A percentile compares a stretch with the other conserved stretches of the same genome.
phyloP scores from a whole-genome alignment of 2,329 filamentous ascomycete genomes.

The Niveomyces coronatus region DNA sequence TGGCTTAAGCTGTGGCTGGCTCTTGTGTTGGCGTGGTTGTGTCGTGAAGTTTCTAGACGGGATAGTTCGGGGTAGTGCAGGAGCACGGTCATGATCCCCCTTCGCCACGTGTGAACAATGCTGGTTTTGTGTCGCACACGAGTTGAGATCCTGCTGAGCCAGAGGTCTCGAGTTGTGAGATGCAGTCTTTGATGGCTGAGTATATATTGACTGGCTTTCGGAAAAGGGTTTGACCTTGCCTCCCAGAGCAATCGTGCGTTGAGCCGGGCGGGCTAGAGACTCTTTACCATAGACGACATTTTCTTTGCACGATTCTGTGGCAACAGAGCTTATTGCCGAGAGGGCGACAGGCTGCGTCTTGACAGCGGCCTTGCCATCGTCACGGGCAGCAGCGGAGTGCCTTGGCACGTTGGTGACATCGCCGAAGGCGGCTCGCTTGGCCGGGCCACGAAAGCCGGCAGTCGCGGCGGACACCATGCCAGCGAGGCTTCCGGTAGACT shows the following conservation, averaged over 20 bases:
- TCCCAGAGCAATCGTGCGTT: conserved; percentile 11
- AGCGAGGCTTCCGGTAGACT: conserved; percentile 57
- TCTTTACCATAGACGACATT: conserved; percentile 22
- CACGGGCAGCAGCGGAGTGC: conserved; percentile 19
- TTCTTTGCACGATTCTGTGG: conserved; percentile 31
- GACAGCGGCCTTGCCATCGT: conserved; percentile 23
- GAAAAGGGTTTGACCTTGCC: conserved; percentile 10
- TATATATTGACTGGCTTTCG: conserved; percentile 7
- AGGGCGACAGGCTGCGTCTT: conserved; percentile 20
- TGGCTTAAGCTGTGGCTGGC: conserved; percentile 40
- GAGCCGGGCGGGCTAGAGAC: conserved; percentile 14
- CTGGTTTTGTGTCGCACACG: conserved; percentile 13
- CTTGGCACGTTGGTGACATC: conserved; percentile 66
- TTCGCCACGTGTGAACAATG: neutral
- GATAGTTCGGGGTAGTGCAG: neutral
- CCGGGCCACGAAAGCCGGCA: conserved; percentile 30
- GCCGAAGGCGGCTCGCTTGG: conserved; percentile 70
- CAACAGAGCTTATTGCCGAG: conserved; percentile 17
- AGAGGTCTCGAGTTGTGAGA: conserved; percentile 3
- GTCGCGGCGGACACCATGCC: conserved; percentile 17
- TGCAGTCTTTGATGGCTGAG: conserved; percentile 2
- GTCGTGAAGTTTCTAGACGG: conserved; percentile 14
- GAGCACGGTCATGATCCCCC: neutral
- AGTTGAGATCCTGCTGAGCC: conserved; percentile 8
- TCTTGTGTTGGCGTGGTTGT: conserved; percentile 40